These are phyloP conservation scores for Trypethelium eluteriae DNA, from an alignment of 495 filamentous ascomycete genomes.

Conservation along the genomic window DNA sequence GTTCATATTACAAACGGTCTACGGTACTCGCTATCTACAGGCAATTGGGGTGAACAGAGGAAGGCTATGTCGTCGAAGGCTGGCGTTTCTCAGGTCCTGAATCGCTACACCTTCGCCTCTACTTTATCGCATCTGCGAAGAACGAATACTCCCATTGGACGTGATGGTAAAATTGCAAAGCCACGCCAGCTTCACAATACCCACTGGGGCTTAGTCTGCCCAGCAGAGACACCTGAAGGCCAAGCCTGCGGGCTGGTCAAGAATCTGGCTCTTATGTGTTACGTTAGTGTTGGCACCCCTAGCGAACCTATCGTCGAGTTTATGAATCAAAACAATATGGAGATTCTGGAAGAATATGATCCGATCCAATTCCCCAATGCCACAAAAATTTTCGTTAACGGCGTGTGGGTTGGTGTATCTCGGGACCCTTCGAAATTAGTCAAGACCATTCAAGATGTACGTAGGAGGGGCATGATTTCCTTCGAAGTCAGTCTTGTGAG, in stretches of 20 bases:
- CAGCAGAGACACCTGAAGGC: conserved; percentile 95
- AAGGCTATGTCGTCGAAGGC: conserved; percentile 90
- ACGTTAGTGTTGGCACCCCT: conserved; percentile 86
- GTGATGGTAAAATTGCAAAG: conserved; percentile 97
- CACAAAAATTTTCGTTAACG: conserved; percentile 96
- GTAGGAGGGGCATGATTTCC: conserved; percentile 67
- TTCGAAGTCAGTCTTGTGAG: conserved; percentile 87
- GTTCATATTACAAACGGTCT: conserved; percentile 83
- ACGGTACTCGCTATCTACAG: conserved; percentile 95
- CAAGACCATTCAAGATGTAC: conserved; percentile 63
- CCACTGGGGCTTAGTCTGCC: conserved; percentile 96
- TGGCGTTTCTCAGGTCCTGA: conserved; percentile 95
- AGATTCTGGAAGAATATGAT: conserved; percentile 93
- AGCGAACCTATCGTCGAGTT: conserved; percentile 87
- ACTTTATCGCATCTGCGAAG: conserved; percentile 91
- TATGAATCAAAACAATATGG: conserved; percentile 91
- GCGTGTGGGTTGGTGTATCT: conserved; percentile 92
- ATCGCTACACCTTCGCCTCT: conserved; percentile 94
- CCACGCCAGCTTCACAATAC: conserved; percentile 97
- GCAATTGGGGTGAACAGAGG: conserved; percentile 99
- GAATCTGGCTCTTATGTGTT: conserved; percentile 96
- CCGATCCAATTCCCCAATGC: conserved; percentile 79
- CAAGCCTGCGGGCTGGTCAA: conserved; percentile 98
- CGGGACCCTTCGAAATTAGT: conserved; percentile 75
- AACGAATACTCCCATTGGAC: conserved; percentile 94